Base-by-base conservation (phyloP, 169 alveolate genomes). In the Plasmodium gaboni region DNA sequence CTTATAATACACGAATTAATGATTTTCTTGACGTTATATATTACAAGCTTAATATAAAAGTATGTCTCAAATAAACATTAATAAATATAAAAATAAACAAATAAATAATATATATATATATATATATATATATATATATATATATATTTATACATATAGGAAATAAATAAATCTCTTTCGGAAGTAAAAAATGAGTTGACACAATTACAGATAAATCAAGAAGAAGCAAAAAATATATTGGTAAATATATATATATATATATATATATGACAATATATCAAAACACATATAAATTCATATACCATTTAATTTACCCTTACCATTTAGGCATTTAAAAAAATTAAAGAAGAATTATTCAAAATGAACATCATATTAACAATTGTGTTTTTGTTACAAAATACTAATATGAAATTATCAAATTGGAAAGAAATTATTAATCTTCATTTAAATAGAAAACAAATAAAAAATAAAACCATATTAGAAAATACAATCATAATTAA, bases 301-400 rank as follows among this genome's bases (percentile, higher is more conserved):
- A 38, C 9, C 46, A 38, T 38, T 38, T 9, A 5, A 38, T 38
- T 38, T 38, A 38, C 46, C 0, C 46, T 38, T 6, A 38, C 46
- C 8, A 38, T 80, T 80, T 68, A 83, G 91, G 85, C 91, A 13
- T 83, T 67, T 53, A 68, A 68, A 68, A 83, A 83, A 83, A 83
- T 83, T 32, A 83, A 83, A 9, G 91, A 83, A 68, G 91, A 83
- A 68, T 50, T 83, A 55, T 55, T 22, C 61, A 83, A 83, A 22
- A 83, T 83, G 91, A 83, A 83, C 83, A 53, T 71, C 17, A 83
- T 83, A n/a, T 72, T 83, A 24, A 83, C 44, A 51, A 83, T 83
- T 46, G 91, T 63, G 22, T 83, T 68, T 15, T 71, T 83, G 6
- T 63, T 83, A 22, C 91, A 83, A 83, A 83, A 83, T 50, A 83